These are phyloP conservation scores for Pezicula neosporulosa DNA, from an alignment of 2,329 filamentous ascomycete genomes.

Conservation along the genomic window DNA sequence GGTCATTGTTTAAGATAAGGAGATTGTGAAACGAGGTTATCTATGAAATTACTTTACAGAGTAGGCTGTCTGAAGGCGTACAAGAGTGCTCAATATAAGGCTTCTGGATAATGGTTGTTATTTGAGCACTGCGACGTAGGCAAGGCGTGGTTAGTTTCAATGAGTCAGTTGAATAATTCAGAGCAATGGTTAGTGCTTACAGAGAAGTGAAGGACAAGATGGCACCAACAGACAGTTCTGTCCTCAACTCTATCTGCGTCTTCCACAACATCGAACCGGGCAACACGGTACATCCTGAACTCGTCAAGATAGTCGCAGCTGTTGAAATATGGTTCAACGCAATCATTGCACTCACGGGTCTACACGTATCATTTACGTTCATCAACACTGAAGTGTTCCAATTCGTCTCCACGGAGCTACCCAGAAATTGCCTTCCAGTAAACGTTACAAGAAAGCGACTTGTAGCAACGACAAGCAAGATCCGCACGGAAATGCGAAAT, in stretches of 20 bases:
- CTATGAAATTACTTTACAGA: neutral
- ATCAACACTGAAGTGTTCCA: constrained; percentile 9
- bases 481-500: neutral
- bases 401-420: constrained; percentile 15
- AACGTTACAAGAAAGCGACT: constrained; percentile 15
- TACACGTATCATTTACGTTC: constrained; percentile 11
- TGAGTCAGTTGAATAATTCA: neutral
- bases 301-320: constrained; percentile 29
- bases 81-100: neutral
- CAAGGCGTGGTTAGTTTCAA: neutral
- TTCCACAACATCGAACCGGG: constrained; percentile 30
- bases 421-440: constrained; percentile 14
- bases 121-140: neutral
- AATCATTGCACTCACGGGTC: constrained; percentile 14
- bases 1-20: neutral
- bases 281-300: constrained; percentile 27
- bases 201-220: constrained; percentile 21
- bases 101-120: neutral
- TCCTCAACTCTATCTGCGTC: constrained; percentile 25
- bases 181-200: constrained; percentile 13
- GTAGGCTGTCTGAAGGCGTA: neutral
- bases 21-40: too few species aligned
- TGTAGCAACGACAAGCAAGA: constrained; percentile 4
- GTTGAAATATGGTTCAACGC: constrained; percentile 27
- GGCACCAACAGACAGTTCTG: constrained; percentile 21